Evolutionary conservation across 73 alveolate genomes (phyloP).

Genomic region (Symbiodinium natans): DNA sequence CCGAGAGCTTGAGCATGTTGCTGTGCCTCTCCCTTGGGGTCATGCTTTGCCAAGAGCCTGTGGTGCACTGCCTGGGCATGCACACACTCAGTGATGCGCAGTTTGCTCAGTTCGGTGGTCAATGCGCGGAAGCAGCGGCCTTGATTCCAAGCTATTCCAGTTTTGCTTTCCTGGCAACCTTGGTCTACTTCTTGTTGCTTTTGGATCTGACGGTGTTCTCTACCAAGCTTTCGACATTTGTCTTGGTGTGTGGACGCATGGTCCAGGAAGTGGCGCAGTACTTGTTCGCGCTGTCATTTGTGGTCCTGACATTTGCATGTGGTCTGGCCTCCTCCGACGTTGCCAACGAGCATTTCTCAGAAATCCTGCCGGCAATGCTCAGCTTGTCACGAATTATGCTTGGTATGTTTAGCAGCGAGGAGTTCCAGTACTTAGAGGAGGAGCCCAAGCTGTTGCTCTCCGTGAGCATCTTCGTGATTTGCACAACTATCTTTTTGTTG

Average conservation of each 20-base stretch:
- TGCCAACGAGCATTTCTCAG: slow-evolving; percentile 41
- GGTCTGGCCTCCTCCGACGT: slow-evolving; percentile 79
- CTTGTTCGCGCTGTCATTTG: slow-evolving; percentile 45
- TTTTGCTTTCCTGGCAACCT: slow-evolving; percentile 54
- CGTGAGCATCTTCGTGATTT: slow-evolving; percentile 44
- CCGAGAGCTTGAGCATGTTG: slow-evolving; percentile 33
- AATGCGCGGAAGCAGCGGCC: slow-evolving; percentile 34
- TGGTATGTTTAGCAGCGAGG: slow-evolving; percentile 78
- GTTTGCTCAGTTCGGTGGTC: neutral
- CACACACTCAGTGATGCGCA: neutral
- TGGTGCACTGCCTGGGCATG: slow-evolving; percentile 62
- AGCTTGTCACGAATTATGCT: slow-evolving; percentile 80
- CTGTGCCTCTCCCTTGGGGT: slow-evolving; percentile 18
- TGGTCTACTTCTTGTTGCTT: slow-evolving; percentile 38
- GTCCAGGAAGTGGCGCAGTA: slow-evolving; percentile 21
- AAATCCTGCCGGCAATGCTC: slow-evolving; percentile 72
- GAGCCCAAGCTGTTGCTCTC: slow-evolving; percentile 64
- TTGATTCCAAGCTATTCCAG: slow-evolving; percentile 42
- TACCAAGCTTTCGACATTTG: slow-evolving; percentile 72
- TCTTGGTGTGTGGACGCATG: slow-evolving; percentile 77
- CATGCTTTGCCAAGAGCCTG: slow-evolving; percentile 61
- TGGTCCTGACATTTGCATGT: slow-evolving; percentile 53
- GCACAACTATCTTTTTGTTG: slow-evolving; percentile 85
- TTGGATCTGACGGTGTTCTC: slow-evolving; percentile 73
- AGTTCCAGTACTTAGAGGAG: slow-evolving; percentile 23